These are phyloP conservation scores for Hypoxylon intermedium DNA, from an alignment of 495 filamentous ascomycete genomes.

Conservation along the genomic window DNA sequence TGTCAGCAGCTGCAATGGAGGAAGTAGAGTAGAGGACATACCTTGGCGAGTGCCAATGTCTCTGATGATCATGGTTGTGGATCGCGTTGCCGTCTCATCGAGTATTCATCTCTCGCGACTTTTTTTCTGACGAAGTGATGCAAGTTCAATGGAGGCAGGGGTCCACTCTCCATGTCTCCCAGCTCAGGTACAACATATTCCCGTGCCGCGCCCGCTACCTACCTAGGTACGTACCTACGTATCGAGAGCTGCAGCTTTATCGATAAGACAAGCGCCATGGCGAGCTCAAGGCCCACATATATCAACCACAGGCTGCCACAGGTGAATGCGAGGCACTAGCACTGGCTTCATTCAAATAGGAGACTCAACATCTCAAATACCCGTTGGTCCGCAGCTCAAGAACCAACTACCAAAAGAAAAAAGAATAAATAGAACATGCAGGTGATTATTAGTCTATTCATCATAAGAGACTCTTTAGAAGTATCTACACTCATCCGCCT, in stretches of 20 bases:
- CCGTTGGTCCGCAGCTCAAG: too few species aligned
- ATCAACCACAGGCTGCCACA: too few species aligned
- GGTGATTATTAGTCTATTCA: constrained; percentile 15
- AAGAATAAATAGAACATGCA: neutral
- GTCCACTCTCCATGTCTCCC: too few species aligned
- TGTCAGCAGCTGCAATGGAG: constrained; percentile 20
- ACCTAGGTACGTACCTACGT: too few species aligned
- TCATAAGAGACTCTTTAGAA: constrained; percentile 13
- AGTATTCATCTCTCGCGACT: constrained; percentile 20
- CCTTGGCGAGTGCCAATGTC: constrained; percentile 58
- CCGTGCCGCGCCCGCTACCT: constrained; percentile 9
- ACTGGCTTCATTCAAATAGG: too few species aligned
- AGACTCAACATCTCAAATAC: too few species aligned
- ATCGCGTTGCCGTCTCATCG: constrained; percentile 1
- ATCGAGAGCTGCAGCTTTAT: too few species aligned
- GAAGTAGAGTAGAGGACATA: constrained; percentile 24
- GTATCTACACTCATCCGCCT: constrained; percentile 31
- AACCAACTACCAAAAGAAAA: too few species aligned
- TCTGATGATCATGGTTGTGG: constrained; percentile 59
- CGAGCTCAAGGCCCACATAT: neutral
- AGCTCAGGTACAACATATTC: constrained; percentile 21
- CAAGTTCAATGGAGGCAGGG: constrained; percentile 6
- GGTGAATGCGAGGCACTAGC: too few species aligned
- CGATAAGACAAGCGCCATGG: too few species aligned
- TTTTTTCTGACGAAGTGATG: constrained; percentile 20